Conservation (phyloP, 2,329 filamentous ascomycete species). For the Verticillium dahliae region DNA sequence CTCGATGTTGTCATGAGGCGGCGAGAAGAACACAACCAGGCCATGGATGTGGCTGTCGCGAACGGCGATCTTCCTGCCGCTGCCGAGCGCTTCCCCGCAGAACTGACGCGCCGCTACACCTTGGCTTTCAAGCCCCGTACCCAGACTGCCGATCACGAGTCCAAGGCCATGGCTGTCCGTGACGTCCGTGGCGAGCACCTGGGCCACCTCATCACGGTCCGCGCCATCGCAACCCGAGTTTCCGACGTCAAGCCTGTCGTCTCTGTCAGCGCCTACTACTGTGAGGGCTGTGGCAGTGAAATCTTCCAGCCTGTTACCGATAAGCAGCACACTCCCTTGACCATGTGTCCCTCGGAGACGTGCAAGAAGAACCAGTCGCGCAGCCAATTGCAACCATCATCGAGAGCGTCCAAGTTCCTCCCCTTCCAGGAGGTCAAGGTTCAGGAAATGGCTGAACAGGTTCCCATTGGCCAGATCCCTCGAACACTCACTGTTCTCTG, state of each 20-base stretch:
- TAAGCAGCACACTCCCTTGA: constrained; percentile 83
- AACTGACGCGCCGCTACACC: constrained; percentile 88
- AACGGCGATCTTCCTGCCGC: constrained; percentile 54
- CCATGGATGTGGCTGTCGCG: constrained; percentile 55
- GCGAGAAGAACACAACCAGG: constrained; percentile 78
- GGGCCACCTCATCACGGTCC: constrained; percentile 86
- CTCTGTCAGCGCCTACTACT: constrained; percentile 97
- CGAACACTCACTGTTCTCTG: constrained; percentile 85
- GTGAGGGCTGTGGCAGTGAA: constrained; percentile 91
- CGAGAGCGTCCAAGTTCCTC: constrained; percentile 92
- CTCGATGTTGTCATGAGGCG: constrained; percentile 95
- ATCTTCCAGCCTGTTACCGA: constrained; percentile 94
- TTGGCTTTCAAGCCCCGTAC: constrained; percentile 91
- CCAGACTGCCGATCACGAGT: constrained; percentile 56
- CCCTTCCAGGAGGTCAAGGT: constrained; percentile 99
- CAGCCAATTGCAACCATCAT: constrained; percentile 88
- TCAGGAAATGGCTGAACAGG: constrained; percentile 98
- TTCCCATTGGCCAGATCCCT: constrained; percentile 95
- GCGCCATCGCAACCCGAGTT: constrained; percentile 89
- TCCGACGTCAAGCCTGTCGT: constrained; percentile 97
- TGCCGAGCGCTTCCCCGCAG: constrained; percentile 79
- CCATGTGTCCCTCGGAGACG: constrained; percentile 81
- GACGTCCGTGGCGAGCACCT: constrained; percentile 90
- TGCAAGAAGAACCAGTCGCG: constrained; percentile 88
- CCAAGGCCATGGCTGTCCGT: constrained; percentile 75